A percentile compares a stretch with the other conserved stretches of the same genome.
phyloP scores from a whole-genome alignment of 176 grass and related monocot genomes.

The Juncus effusus region DNA sequence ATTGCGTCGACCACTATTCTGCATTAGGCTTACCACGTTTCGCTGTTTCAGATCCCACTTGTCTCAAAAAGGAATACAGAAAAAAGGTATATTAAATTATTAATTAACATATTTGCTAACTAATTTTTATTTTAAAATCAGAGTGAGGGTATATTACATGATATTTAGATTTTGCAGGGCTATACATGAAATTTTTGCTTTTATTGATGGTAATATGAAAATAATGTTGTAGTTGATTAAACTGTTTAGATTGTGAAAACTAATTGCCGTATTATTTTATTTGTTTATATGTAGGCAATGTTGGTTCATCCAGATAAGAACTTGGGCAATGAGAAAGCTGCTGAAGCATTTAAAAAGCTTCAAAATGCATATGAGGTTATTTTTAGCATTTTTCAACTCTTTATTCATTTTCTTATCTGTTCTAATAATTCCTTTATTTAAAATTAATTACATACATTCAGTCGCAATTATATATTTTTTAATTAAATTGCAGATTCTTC shows the following conservation, averaged over 20 bases:
- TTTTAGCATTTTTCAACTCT: neutral
- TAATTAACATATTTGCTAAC: constrained; percentile 20
- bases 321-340: constrained; percentile 97
- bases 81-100: constrained; percentile 77
- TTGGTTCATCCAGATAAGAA: constrained; percentile 99
- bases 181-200: too few species aligned
- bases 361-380: constrained; percentile 99
- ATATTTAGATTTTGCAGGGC: too few species aligned
- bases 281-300: constrained; percentile 77
- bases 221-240: too few species aligned
- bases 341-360: constrained; percentile 99
- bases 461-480: neutral
- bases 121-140: neutral
- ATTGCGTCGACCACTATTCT: constrained; percentile 87
- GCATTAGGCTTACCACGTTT: constrained; percentile 76
- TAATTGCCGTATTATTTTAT: too few species aligned
- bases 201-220: too few species aligned
- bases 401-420: constrained; percentile 22
- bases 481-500: constrained; percentile 66
- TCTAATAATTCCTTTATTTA: constrained; percentile 3
- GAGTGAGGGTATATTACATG: too few species aligned
- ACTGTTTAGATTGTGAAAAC: too few species aligned
- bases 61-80: constrained; percentile 95
- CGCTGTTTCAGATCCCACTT: constrained; percentile 66
- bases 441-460: constrained; percentile 14